These are phyloP conservation scores for Microcera coccophila DNA, from an alignment of 2,329 filamentous ascomycete species.

Conservation along the genomic window DNA sequence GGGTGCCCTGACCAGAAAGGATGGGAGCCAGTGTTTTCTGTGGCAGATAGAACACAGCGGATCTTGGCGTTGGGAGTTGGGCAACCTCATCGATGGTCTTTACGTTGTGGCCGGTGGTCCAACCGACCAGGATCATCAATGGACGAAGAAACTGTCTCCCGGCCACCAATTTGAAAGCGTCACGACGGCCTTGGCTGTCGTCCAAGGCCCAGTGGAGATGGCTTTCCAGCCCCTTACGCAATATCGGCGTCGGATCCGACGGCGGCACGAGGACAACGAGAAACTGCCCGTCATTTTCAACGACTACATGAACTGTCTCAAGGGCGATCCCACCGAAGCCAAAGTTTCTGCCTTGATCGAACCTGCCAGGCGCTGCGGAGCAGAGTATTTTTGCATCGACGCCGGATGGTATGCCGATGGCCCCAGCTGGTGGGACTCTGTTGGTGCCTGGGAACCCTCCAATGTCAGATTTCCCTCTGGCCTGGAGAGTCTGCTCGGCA, in stretches of 20 bases:
- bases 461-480: not conserved
- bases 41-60: constrained; percentile 5
- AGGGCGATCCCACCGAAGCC: not conserved
- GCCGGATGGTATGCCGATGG: not conserved
- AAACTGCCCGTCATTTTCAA: not conserved
- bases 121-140: constrained; percentile 1
- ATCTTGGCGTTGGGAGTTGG: constrained; percentile 4
- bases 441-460: not conserved
- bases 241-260: not conserved
- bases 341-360: not conserved
- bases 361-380: not conserved
- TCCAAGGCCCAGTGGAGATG: not conserved
- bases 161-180: not conserved
- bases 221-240: not conserved
- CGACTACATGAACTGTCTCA: not conserved
- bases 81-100: constrained; percentile 9
- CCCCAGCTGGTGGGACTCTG: not conserved
- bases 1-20: not conserved
- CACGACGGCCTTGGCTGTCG: not conserved
- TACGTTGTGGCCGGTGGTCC: constrained; percentile 5
- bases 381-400: not conserved
- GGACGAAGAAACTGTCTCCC: not conserved
- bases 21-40: not conserved
- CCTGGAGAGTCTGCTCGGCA: not conserved
- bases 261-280: not conserved